Evolutionary conservation across 2,329 filamentous ascomycete genomes (phyloP).

Genomic region (Phaeosphaeria sp.): DNA sequence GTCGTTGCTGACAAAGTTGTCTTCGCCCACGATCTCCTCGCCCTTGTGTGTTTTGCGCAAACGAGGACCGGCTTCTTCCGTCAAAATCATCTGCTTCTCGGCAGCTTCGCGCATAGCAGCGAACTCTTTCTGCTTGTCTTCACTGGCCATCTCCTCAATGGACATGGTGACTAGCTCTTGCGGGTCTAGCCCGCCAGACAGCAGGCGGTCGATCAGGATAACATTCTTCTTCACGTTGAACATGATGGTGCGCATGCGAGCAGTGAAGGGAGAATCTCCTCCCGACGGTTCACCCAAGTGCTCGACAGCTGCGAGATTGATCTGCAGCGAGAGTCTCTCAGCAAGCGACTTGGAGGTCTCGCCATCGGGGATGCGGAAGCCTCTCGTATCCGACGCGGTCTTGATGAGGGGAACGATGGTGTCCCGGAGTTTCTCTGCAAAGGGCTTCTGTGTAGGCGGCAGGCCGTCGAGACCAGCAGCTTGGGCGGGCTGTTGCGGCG

Average conservation of each 20-base stretch:
- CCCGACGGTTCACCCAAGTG: slow-evolving; percentile 59
- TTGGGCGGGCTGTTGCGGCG: slow-evolving; percentile 9
- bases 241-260: slow-evolving; percentile 75
- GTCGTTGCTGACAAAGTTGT: slow-evolving; percentile 51
- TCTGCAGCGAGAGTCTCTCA: slow-evolving; percentile 75
- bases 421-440: slow-evolving; percentile 74
- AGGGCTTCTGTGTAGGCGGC: slow-evolving; percentile 71
- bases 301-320: slow-evolving; percentile 74
- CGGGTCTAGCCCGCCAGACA: slow-evolving; percentile 75
- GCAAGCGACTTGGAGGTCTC: slow-evolving; percentile 70
- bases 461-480: slow-evolving; percentile 46
- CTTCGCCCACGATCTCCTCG: slow-evolving; percentile 85
- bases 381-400: slow-evolving; percentile 70
- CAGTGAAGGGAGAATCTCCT: slow-evolving; percentile 58
- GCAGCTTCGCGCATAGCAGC: slow-evolving; percentile 78
- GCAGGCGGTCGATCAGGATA: slow-evolving; percentile 75
- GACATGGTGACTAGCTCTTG: slow-evolving; percentile 86
- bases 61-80: slow-evolving; percentile 73
- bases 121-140: slow-evolving; percentile 81
- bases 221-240: slow-evolving; percentile 91
- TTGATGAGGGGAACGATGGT: slow-evolving; percentile 71
- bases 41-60: slow-evolving; percentile 94
- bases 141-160: slow-evolving; percentile 87
- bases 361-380: slow-evolving; percentile 68
- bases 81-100: slow-evolving; percentile 84